Evolutionary conservation across 164 flowering plant species (phyloP).

Genomic region (Buxus sempervirens): DNA sequence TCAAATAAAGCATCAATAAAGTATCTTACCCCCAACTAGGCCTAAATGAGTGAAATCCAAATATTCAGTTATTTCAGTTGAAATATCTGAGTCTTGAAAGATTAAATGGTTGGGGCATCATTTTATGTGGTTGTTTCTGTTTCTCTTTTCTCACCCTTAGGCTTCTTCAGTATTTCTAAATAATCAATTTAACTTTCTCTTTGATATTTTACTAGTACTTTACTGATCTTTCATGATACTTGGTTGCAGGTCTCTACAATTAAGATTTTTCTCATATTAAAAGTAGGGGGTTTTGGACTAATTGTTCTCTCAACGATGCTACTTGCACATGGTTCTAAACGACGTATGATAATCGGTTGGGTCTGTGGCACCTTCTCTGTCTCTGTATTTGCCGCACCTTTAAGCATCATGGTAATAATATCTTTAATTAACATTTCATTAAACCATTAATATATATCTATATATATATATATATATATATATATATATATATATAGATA

Average conservation of each 20-base stretch:
- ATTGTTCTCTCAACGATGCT: conserved; percentile 35
- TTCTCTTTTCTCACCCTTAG: neutral
- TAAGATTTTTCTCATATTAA: conserved; percentile 41
- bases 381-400: conserved; percentile 69
- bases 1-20: no score
- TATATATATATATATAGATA: no score
- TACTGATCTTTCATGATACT: neutral
- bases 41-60: no score
- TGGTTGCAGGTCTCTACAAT: conserved; percentile 41
- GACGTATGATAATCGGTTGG: conserved; percentile 54
- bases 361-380: conserved; percentile 56
- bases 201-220: no score
- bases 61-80: no score
- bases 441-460: no score
- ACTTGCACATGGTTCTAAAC: conserved; percentile 15
- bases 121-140: no score
- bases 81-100: conserved; percentile 43
- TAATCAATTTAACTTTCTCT: no score
- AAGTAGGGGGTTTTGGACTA: conserved; percentile 30
- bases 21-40: no score
- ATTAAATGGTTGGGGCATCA: conserved; percentile 42
- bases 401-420: conserved; percentile 68
- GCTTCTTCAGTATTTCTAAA: no score
- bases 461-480: no score
- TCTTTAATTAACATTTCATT: no score